Base-by-base conservation (phyloP, 805 yeast genomes). In the Metschnikowia peoriensis region DNA sequence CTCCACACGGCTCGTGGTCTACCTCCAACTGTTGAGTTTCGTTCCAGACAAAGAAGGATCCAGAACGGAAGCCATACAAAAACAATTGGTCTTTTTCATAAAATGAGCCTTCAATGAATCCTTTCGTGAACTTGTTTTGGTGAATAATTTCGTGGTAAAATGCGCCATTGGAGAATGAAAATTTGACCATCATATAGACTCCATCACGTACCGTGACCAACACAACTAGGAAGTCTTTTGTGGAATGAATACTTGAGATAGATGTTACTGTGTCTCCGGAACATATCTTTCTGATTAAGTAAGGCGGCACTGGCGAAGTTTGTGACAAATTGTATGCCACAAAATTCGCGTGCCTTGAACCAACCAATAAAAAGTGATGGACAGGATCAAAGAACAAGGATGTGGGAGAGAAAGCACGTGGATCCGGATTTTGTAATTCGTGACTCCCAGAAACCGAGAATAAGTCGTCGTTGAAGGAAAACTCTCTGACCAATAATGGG, bases 61-160 rank as follows among this genome's bases (percentile, higher is more conserved):
- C 85, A 1, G 94, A 89, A 59, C 84, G 83, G 76, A 94, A 93
- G 1, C 98, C 98, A 66, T 82, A 89, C 2, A 88, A 67, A 2
- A 88, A 67, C 38, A 86, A 68, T 41, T 83, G 83, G 10, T 66
- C 54, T 10, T 69, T 59, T 28, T 70, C 66, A 28, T 77, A 64
- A 51, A 72, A 76, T 0, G 86, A 82, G 0, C 97, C 96, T 67
- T 93, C 97, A 11, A 93, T 69, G 54, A 86, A 87, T 0, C 97
- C 97, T 56, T 83, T 81, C 38, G 88, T 79, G 7, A 88, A 68
- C 59, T 82, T 83, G 65, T 88, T 89, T 17, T 82, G 76, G 47
- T 80, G 86, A 10, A 78, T 59, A 3, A 78, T 66, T 6, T 57
- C 52, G 22, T 55, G 49, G 1, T 38, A 6, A 43, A 64, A 62